These are phyloP conservation scores for Rhizopogon sp. DNA, from an alignment of 768 basidiomycete species.

Conservation along the genomic window DNA sequence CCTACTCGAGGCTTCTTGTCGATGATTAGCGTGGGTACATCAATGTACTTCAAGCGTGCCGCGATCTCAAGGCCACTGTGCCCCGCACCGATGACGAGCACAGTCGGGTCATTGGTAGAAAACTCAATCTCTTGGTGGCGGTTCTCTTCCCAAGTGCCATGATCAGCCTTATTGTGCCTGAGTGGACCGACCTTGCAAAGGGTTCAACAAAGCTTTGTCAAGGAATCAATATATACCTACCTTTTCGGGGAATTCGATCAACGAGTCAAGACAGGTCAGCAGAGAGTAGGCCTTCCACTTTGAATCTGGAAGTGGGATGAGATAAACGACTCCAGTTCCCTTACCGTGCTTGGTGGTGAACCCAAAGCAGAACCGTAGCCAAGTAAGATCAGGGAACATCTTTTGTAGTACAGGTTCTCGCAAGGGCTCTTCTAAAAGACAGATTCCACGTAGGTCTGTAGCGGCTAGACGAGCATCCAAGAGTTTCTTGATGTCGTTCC, in stretches of 20 bases:
- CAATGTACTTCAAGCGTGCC: conserved; percentile 58
- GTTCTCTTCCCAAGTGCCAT: conserved; percentile 51
- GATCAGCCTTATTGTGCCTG: conserved; percentile 38
- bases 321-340: conserved; percentile 48
- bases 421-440: conserved; percentile 18
- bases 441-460: conserved; percentile 15
- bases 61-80: conserved; percentile 65
- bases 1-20: conserved; percentile 46
- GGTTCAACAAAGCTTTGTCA: neutral
- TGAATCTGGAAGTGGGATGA: conserved; percentile 39
- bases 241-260: conserved; percentile 53
- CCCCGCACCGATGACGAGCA: conserved; percentile 60
- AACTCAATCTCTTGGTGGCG: conserved; percentile 42
- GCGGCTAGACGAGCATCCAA: conserved; percentile 33
- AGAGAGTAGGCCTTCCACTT: conserved; percentile 58
- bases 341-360: conserved; percentile 48
- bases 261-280: conserved; percentile 55
- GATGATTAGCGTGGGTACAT: conserved; percentile 49
- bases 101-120: conserved; percentile 45
- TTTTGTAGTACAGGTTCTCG: conserved; percentile 28
- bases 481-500: conserved; percentile 34
- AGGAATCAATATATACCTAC: conserved; percentile 4
- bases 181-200: conserved; percentile 29
- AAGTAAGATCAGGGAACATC: conserved; percentile 48
- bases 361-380: conserved; percentile 51